These are phyloP conservation scores for Cyclotella cryptica DNA, from an alignment of 108 stramenopile genomes.

Conservation along the genomic window DNA sequence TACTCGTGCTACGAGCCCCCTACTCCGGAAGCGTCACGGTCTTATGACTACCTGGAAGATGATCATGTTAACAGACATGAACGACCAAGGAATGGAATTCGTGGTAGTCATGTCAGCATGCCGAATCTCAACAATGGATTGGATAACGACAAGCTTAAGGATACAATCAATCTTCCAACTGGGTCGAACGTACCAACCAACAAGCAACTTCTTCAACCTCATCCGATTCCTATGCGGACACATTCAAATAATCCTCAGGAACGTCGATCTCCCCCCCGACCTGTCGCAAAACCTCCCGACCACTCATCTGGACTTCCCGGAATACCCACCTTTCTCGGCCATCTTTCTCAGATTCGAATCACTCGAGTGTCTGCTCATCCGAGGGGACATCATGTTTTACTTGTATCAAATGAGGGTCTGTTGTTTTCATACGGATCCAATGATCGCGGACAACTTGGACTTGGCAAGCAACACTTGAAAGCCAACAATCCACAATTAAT, in stretches of 20 bases:
- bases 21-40: slow-evolving; percentile 32
- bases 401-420: slow-evolving; percentile 79
- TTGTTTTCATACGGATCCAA: slow-evolving; percentile 85
- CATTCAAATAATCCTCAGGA: slow-evolving; percentile 1
- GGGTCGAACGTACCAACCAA: background rate
- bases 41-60: slow-evolving; percentile 1
- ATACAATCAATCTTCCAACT: slow-evolving; percentile 11
- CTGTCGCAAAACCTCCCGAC: background rate
- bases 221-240: slow-evolving; percentile 6
- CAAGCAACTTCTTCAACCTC: background rate
- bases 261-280: background rate
- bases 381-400: slow-evolving; percentile 75
- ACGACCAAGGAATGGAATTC: background rate
- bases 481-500: slow-evolving; percentile 66
- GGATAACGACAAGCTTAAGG: background rate
- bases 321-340: slow-evolving; percentile 72
- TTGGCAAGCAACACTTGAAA: slow-evolving; percentile 52
- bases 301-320: slow-evolving; percentile 55
- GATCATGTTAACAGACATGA: background rate
- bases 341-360: slow-evolving; percentile 73
- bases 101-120: background rate
- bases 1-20: slow-evolving; percentile 47
- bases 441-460: slow-evolving; percentile 79
- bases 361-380: slow-evolving; percentile 81
- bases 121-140: background rate